A percentile compares a stretch with the other conserved stretches of the same genome.
Evolutionary conservation across 2,329 filamentous ascomycete genomes (phyloP).

Genomic region (Waltergamsia citrina): DNA sequence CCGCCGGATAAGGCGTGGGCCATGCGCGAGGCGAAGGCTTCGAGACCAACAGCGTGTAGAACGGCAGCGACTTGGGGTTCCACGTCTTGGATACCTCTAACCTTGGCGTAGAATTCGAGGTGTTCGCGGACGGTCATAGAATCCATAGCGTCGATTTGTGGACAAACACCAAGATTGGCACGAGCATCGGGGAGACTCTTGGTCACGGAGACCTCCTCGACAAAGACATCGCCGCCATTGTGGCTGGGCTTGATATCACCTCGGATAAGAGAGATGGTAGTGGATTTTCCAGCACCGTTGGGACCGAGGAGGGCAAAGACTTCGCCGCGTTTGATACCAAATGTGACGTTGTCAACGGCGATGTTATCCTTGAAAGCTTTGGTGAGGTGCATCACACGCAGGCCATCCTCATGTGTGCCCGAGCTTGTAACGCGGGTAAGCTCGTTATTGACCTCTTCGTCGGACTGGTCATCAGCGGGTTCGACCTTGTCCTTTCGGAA

Average conservation of each 20-base stretch:
- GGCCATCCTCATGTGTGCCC: conserved; percentile 43
- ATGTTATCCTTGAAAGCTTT: conserved; percentile 69
- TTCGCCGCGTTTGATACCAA: conserved; percentile 69
- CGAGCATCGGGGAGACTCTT: conserved; percentile 63
- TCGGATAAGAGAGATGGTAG: conserved; percentile 79
- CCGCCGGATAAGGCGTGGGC: conserved; percentile 76
- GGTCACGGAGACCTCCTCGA: conserved; percentile 70
- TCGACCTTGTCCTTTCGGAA: conserved; percentile 19
- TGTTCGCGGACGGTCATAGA: conserved; percentile 85
- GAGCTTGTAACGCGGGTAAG: conserved; percentile 44
- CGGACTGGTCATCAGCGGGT: conserved; percentile 23
- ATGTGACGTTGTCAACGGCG: conserved; percentile 83
- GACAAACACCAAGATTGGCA: conserved; percentile 78
- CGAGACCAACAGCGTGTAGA: conserved; percentile 70
- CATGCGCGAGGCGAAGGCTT: conserved; percentile 62
- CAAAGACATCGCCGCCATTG: conserved; percentile 68
- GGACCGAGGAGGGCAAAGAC: conserved; percentile 85
- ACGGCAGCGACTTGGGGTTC: conserved; percentile 71
- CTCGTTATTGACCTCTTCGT: conserved; percentile 58
- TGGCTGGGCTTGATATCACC: conserved; percentile 72
- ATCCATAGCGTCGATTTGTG: conserved; percentile 82
- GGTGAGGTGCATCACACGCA: conserved; percentile 70
- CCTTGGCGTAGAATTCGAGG: conserved; percentile 75
- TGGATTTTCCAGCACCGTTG: conserved; percentile 87
- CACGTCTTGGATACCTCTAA: conserved; percentile 68